Conservation (phyloP, 1,284 basidiomycete genomes). For the Tausonia pullulans region DNA sequence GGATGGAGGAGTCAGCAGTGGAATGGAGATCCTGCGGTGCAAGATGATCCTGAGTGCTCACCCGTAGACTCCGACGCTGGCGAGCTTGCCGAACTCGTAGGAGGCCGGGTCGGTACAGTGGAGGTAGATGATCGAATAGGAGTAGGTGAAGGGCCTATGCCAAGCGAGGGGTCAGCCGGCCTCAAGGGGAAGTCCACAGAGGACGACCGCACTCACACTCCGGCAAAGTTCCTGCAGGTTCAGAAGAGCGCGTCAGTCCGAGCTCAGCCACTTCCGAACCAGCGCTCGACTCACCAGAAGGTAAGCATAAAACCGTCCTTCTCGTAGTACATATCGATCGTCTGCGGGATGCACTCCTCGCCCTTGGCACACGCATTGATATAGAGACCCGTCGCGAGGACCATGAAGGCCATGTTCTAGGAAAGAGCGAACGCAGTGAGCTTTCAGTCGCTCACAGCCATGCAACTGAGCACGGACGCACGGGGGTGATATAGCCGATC, state of each 20-base stretch:
- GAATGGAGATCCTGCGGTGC: neutral
- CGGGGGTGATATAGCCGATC: slow-evolving; percentile 59
- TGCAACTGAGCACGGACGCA: neutral
- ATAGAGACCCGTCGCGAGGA: slow-evolving; percentile 89
- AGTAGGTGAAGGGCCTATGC: slow-evolving; percentile 55
- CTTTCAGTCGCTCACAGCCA: no score
- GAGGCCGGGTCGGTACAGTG: slow-evolving; percentile 78
- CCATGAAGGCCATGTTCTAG: slow-evolving; percentile 97
- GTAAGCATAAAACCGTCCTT: slow-evolving; percentile 93
- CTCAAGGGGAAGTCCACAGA: neutral
- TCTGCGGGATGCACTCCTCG: slow-evolving; percentile 96
- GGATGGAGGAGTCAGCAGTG: neutral
- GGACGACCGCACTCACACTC: slow-evolving; percentile 34
- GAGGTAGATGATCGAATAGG: slow-evolving; percentile 97
- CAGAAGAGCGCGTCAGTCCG: neutral
- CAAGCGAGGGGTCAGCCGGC: neutral
- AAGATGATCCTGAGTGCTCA: neutral
- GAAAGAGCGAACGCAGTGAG: neutral
- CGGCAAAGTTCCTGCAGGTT: slow-evolving; percentile 67
- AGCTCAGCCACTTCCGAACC: neutral
- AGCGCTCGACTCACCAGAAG: slow-evolving; percentile 50
- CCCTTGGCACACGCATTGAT: slow-evolving; percentile 92
- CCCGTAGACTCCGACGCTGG: slow-evolving; percentile 56
- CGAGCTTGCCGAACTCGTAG: slow-evolving; percentile 73
- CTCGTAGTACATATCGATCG: slow-evolving; percentile 92